Conservation (phyloP, 768 basidiomycete genomes). For the Kwoniella dejecticola region DNA sequence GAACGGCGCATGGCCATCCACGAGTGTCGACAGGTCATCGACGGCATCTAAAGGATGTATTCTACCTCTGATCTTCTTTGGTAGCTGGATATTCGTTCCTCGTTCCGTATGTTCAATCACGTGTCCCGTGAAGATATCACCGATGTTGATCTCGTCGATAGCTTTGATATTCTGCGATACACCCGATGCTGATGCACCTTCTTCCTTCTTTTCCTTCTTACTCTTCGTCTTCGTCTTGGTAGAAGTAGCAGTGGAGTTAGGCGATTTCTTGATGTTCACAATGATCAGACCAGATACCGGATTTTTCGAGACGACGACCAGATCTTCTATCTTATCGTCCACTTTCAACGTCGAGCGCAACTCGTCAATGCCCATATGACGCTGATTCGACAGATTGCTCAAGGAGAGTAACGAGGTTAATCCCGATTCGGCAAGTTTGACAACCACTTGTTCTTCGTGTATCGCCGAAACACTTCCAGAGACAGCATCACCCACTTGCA, state of each 20-base stretch:
- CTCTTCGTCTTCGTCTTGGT: slow-evolving; percentile 12
- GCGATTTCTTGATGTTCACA: slow-evolving; percentile 43
- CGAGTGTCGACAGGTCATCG: slow-evolving; percentile 68
- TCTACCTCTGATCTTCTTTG: slow-evolving; percentile 69
- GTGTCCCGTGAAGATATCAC: slow-evolving; percentile 78
- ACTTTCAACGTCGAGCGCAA: slow-evolving; percentile 66
- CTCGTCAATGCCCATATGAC: slow-evolving; percentile 67
- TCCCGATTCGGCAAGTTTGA: slow-evolving; percentile 70
- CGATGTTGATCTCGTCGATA: slow-evolving; percentile 68
- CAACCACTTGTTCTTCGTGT: slow-evolving; percentile 78
- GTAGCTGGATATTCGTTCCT: slow-evolving; percentile 77
- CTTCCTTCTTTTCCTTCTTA: slow-evolving; percentile 17
- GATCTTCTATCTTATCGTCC: slow-evolving; percentile 71
- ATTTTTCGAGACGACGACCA: slow-evolving; percentile 87
- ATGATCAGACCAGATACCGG: slow-evolving; percentile 82
- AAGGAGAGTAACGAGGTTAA: slow-evolving; percentile 82
- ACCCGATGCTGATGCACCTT: slow-evolving; percentile 12
- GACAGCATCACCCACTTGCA: slow-evolving; percentile 52
- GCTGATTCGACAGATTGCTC: slow-evolving; percentile 80
- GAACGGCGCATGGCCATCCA: slow-evolving; percentile 56
- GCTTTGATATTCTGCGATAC: slow-evolving; percentile 56
- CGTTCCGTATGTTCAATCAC: slow-evolving; percentile 71
- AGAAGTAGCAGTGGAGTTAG: slow-evolving; percentile 30
- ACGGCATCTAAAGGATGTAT: slow-evolving; percentile 78
- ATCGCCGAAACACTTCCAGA: slow-evolving; percentile 65